Evolutionary conservation across 2,329 filamentous ascomycete species (phyloP), one percentile per base, ranked within the genome.

Genomic region (Colletotrichum liriopes): DNA sequence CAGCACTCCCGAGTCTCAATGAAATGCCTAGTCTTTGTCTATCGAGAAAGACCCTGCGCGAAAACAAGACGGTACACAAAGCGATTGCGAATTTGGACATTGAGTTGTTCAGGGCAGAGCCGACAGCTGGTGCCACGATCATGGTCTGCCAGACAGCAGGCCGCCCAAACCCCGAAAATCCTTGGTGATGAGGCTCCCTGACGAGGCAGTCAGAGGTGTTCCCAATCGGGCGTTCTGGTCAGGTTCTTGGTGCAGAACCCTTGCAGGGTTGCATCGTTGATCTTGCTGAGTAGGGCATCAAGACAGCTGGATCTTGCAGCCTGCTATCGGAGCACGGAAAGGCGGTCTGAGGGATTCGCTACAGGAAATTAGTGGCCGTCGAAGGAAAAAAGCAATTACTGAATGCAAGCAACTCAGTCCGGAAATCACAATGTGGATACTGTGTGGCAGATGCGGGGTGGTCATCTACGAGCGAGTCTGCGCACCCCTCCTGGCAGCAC

Each of bases 281-380:
- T 63, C 32, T 29, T 14, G 35, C 45, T 20, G 16, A 11, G 60
- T 3, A 14, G n/a, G 35, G 60, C 47, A 23, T 39, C 12, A 11
- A 26, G n/a, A 16, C 60, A 20, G n/a, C 60, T 14, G 47, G 18
- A 35, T 35, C 58, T 47, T 16, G 29, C 41, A 35, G 29, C 20
- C 29, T 61, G 41, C 18, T n/a, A 63, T 20, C 35, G 37, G 26
- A 14, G 3, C 26, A 1, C 23, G 5, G 23, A 63, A 51, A 23
- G 47, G 60, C 60, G 60, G 60, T 63, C 60, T 39, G 60, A 4
- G 11, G 32, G n/a, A 52, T 20, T 20, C 11, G 45, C 60, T 20
- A 8, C 35, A 52, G 47, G 26, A 52, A 12, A 16, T 37, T 26
- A 51, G 2, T 63, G 37, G 18, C 16, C 5, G 59, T 51, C 9